Base-by-base conservation (phyloP, 805 yeast species). In the Ogataea neopini region DNA sequence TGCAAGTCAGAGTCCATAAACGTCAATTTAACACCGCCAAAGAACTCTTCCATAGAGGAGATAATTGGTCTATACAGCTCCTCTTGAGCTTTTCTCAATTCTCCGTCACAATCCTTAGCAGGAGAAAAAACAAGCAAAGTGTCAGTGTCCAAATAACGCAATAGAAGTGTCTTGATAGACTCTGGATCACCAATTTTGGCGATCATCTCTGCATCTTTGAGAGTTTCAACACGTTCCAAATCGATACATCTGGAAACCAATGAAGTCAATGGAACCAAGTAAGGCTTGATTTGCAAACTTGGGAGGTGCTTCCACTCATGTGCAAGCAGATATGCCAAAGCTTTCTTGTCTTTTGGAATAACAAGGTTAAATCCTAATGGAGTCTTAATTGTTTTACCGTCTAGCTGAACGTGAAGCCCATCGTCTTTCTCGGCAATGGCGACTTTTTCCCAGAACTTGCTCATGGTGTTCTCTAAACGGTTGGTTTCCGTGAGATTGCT, bases 111-210 rank as follows among this genome's bases (percentile, higher is more conserved):
- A 63, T 92, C 98, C 35, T 72, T 74, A 9, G 58, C 54, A 10
- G 97, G 96, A 1, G 97, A 83, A 60, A 91, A 86, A 7, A 92
- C 89, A 44, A 94, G 74, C 52, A 96, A 72, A 1, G 98, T 90
- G 66, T 94, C 99, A 0, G 99, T 94, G 64, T 94, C 99, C 49
- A 95, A 72, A 62, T 91, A 94, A 46, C 91, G 81, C 60, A 92
- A 70, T 51, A 94, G 69, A 52, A 77, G 78, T 36, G 74, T 66
- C 51, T 80, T 76, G 17, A 88, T 78, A 36, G 77, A 79, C 4
- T 74, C 77, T 36, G 80, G 68, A 50, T 73, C 78, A 8, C 91
- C 90, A 32, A 83, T 75, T 62, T 86, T 85, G 36, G 83, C 79
- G 13, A 73, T 64, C 43, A 76, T 63, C 42, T 79, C 84, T 17